Evolutionary conservation across 192 early-diverging fungal species (phyloP).

Genomic region (Podila clonocystis): DNA sequence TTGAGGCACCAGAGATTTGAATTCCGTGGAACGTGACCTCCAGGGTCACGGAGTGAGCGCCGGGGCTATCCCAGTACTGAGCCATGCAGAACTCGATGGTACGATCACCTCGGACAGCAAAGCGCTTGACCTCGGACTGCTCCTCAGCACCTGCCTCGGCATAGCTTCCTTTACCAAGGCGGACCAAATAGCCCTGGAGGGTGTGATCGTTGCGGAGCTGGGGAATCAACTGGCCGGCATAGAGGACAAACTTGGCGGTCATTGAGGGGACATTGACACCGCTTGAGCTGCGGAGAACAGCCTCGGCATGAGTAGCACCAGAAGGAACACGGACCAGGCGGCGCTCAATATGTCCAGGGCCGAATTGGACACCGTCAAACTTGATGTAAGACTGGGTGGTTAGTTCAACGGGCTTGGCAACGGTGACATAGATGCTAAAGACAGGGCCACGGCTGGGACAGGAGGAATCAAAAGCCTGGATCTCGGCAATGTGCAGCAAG

Average conservation of each 20-base stretch:
- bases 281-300: conserved; percentile 34
- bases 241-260: conserved; percentile 45
- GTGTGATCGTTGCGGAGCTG: conserved; percentile 70
- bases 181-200: conserved; percentile 65
- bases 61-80: conserved; percentile 90
- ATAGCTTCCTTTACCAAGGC: conserved; percentile 69
- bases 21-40: conserved; percentile 86
- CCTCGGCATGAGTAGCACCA: conserved; percentile 82
- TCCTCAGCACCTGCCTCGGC: conserved; percentile 66
- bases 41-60: conserved; percentile 72
- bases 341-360: conserved; percentile 82
- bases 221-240: conserved; percentile 76
- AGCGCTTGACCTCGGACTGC: conserved; percentile 60
- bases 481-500: conserved; percentile 77
- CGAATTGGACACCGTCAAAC: conserved; percentile 70
- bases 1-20: conserved; percentile 55
- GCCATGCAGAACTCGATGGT: conserved; percentile 86
- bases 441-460: conserved; percentile 78
- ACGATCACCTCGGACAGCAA: conserved; percentile 72
- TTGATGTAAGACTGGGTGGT: conserved; percentile 56
- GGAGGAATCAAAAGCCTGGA: conserved; percentile 83
- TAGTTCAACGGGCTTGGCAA: conserved; percentile 78
- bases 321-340: conserved; percentile 84
- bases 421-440: conserved; percentile 89
- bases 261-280: conserved; percentile 12